A percentile compares a stretch with the other conserved stretches of the same genome.
Evolutionary conservation across 2,329 filamentous ascomycete species (phyloP).

Genomic region (Zymoseptoria tritici): DNA sequence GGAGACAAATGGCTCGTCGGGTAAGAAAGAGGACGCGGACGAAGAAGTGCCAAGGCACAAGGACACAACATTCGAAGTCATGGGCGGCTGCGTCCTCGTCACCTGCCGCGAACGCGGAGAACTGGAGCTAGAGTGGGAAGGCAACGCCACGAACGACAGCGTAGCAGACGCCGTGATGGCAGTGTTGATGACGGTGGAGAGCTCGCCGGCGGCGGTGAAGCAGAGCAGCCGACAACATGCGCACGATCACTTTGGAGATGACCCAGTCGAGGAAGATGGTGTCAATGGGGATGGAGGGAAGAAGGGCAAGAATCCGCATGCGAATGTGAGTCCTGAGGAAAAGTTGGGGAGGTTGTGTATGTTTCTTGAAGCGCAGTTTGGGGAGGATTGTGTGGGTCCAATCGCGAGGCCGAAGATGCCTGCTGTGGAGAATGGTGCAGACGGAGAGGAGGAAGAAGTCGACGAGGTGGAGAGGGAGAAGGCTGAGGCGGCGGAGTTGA

Average conservation of each 20-base stretch:
- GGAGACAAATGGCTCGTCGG: conserved; percentile 12
- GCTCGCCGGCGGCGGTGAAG: conserved; percentile 88
- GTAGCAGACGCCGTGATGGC: conserved; percentile 97
- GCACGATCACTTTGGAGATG: conserved; percentile 36
- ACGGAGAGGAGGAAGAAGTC: conserved; percentile 29
- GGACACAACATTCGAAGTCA: conserved; percentile 57
- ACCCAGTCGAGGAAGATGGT: conserved; percentile 4
- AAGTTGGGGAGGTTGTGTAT: conserved; percentile 80
- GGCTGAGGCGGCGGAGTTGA: conserved; percentile 60
- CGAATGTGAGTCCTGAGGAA: conserved; percentile 62
- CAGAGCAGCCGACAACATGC: conserved; percentile 52
- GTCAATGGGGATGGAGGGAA: conserved; percentile 1
- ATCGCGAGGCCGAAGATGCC: conserved; percentile 59
- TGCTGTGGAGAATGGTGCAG: conserved; percentile 1
- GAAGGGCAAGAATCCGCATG: conserved; percentile 60
- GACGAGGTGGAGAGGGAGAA: conserved; percentile 43
- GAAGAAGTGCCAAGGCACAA: conserved; percentile 52
- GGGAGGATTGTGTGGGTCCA: conserved; percentile 69
- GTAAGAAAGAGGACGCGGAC: conserved; percentile 46
- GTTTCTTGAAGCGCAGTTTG: conserved; percentile 97
- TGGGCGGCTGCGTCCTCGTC: conserved; percentile 84
- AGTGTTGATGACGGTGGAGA: conserved; percentile 85
- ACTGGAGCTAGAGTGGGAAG: conserved; percentile 92
- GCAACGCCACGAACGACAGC: conserved; percentile 93
- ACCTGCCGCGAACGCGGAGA: conserved; percentile 54